phyloP scores from a whole-genome alignment of 106 monocot genomes.

The Platanthera zijinensis region DNA sequence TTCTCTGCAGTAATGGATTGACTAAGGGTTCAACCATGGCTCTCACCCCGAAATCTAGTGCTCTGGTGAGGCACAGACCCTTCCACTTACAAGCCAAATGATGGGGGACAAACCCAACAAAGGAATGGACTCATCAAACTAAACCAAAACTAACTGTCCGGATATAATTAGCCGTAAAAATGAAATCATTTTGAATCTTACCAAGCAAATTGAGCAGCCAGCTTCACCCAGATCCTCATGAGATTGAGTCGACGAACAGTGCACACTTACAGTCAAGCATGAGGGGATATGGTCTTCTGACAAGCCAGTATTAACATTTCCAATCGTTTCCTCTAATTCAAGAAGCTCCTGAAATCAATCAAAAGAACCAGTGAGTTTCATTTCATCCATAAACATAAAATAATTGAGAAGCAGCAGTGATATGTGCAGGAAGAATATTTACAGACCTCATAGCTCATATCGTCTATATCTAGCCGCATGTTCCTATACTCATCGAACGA shows the following conservation, averaged over 20 bases:
- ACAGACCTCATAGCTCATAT: constrained; percentile 65
- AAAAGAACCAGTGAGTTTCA: neutral
- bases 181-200: constrained; percentile 7
- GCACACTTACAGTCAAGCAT: constrained; percentile 25
- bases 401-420: neutral
- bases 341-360: constrained; percentile 50
- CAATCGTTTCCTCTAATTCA: constrained; percentile 69
- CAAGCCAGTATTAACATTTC: constrained; percentile 53
- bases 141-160: neutral
- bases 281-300: constrained; percentile 31
- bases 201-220: constrained; percentile 60
- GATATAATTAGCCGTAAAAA: neutral
- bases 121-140: neutral
- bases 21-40: no score
- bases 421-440: neutral
- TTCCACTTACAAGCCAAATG: neutral
- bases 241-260: constrained; percentile 8
- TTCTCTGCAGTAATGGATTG: no score
- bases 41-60: no score
- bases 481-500: constrained; percentile 40
- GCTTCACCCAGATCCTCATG: constrained; percentile 7
- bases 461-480: constrained; percentile 62
- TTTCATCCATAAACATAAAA: neutral
- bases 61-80: neutral
- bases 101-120: neutral